These are phyloP conservation scores for Entonaema liquescens DNA, from an alignment of 495 filamentous ascomycete genomes.

Conservation along the genomic window DNA sequence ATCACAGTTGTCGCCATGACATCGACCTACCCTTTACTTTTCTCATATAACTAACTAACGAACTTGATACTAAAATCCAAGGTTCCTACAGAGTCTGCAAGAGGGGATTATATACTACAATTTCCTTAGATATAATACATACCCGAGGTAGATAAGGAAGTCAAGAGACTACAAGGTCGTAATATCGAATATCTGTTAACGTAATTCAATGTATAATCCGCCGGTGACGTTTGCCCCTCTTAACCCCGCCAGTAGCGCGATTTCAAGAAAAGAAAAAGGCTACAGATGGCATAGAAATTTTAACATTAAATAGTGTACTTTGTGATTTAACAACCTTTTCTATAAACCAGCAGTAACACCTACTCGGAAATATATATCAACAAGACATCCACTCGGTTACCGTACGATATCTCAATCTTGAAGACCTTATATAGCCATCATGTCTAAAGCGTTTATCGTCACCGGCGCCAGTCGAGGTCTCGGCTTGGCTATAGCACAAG, in stretches of 20 bases:
- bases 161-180: too few relatives aligned
- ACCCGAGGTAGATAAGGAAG: too few relatives aligned
- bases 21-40: neutral
- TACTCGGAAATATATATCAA: neutral
- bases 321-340: neutral
- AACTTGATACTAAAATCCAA: neutral
- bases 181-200: neutral
- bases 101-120: neutral
- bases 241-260: slow-evolving; percentile 19
- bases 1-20: slow-evolving; percentile 67
- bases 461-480: slow-evolving; percentile 81
- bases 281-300: neutral
- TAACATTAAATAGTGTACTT: neutral
- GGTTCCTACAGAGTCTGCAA: neutral
- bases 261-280: neutral
- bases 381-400: neutral
- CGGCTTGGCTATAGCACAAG: slow-evolving; percentile 78
- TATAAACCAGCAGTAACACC: neutral
- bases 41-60: neutral
- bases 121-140: too few relatives aligned
- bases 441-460: slow-evolving; percentile 70
- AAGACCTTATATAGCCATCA: slow-evolving; percentile 25
- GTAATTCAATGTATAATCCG: neutral
- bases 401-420: neutral
- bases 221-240: slow-evolving; percentile 24